Evolutionary conservation across 306 rosid genomes (phyloP).

Genomic region (Mucuna pruriens): DNA sequence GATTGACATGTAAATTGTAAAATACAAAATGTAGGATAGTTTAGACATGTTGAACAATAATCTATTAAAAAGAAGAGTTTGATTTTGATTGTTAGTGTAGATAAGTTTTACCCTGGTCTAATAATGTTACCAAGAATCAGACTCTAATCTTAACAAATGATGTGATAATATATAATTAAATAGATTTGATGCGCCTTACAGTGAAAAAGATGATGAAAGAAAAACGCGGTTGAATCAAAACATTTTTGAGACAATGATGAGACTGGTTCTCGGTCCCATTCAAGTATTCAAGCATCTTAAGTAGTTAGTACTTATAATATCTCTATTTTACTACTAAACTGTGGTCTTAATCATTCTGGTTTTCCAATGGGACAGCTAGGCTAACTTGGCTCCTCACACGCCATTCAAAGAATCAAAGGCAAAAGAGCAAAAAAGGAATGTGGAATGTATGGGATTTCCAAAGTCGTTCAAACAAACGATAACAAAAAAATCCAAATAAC

Average conservation of each 20-base stretch:
- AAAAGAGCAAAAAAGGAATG: neutral
- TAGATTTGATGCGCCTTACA: neutral
- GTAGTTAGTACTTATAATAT: no score
- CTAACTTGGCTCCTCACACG: neutral
- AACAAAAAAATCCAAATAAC: neutral
- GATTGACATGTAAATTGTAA: no score
- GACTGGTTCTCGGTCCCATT: neutral
- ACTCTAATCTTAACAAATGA: neutral
- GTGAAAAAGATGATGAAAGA: neutral
- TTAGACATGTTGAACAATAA: no score
- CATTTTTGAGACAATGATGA: neutral
- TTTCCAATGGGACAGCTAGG: neutral
- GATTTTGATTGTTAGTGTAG: neutral
- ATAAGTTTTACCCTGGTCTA: neutral
- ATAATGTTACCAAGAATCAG: neutral
- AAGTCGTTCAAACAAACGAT: no score
- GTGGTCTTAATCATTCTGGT: neutral
- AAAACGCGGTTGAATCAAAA: neutral
- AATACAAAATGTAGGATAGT: no score
- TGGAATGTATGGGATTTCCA: neutral
- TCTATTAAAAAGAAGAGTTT: neutral
- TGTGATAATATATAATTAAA: no score
- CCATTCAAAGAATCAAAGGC: neutral
- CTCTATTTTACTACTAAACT: neutral
- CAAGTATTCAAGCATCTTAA: no score